Evolutionary conservation across 163 green algal genomes (phyloP), one percentile per base, ranked within the genome.

Genomic region (Volvox carteri): DNA sequence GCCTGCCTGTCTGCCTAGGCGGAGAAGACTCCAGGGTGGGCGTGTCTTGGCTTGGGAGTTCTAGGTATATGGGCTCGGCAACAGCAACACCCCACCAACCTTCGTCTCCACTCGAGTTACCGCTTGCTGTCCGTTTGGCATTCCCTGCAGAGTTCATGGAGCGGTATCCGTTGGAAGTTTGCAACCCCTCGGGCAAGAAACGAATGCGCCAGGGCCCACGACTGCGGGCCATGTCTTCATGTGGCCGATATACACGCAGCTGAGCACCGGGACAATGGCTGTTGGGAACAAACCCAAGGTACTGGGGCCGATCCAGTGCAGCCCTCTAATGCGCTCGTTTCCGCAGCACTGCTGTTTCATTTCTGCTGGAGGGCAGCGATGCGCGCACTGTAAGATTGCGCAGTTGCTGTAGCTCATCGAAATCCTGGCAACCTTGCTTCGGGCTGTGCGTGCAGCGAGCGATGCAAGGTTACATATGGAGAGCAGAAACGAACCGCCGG

Each of bases 391-490:
- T n/a, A 72, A 28, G 37, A 46, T 75, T 44, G 46, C 33, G 5
- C 30, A 25, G 28, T 65, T 23, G 5, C 54, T 23, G n/a, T 65
- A 23, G 28, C 28, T 65, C 28, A 23, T 75, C 25, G 9, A 56
- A 78, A 54, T 78, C 70, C 70, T 81, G 44, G 5, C 8, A 42
- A 81, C 73, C 73, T 81, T 65, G 73, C 73, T 81, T 78, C 39
- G 70, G 73, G 73, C 44, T 81, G 73, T 81, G n/a, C 44, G 44
- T 81, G 73, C 73, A 81, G 73, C 73, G 37, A 78, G 70, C 70
- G 44, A 65, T 81, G 73, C 73, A 81, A 81, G 73, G 44, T 81
- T 81, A 81, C 73, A 81, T 19, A 46, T 33, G 30, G 60, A 11
- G 11, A 28, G 48, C 62, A 74, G 62, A 74, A 74, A 74, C 62